Evolutionary conservation across 164 flowering plant species (phyloP).

Genomic region (Chimonanthus praecox): DNA sequence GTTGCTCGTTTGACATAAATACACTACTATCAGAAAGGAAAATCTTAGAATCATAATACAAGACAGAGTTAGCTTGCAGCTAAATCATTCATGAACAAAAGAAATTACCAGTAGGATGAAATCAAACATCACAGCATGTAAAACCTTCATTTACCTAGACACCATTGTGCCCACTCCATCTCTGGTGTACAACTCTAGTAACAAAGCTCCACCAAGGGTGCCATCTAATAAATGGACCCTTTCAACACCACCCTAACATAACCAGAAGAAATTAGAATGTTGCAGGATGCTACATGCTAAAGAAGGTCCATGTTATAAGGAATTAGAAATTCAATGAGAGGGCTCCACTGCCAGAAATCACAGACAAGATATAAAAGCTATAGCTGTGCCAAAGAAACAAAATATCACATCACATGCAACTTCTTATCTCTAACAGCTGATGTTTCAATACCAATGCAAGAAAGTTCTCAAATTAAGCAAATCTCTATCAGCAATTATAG

Average conservation of each 20-base stretch:
- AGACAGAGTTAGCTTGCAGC: neutral
- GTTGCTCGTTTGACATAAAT: neutral
- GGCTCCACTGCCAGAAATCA: too few relatives aligned
- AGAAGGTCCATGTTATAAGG: too few relatives aligned
- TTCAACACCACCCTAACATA: conserved; percentile 90
- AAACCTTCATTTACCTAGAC: conserved; percentile 55
- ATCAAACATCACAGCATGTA: neutral
- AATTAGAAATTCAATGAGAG: too few relatives aligned
- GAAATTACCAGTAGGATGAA: neutral
- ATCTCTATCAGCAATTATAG: too few relatives aligned
- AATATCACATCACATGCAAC: too few relatives aligned
- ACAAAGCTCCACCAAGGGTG: conserved; percentile 66
- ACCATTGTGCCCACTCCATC: conserved; percentile 99
- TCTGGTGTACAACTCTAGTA: conserved; percentile 84
- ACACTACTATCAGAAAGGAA: neutral
- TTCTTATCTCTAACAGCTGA: too few relatives aligned
- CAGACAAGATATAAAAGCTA: too few relatives aligned
- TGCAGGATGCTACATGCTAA: too few relatives aligned
- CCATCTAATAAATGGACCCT: conserved; percentile 95
- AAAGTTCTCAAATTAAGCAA: too few relatives aligned
- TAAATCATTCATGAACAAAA: neutral
- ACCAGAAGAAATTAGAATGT: neutral
- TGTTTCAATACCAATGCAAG: too few relatives aligned
- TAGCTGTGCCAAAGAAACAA: too few relatives aligned
- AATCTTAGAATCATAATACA: neutral